Percentiles rank a stretch among this genome's conserved stretches.
Evolutionary conservation across 2,329 filamentous ascomycete species (phyloP).

Genomic region (Colletotrichum eleusines): DNA sequence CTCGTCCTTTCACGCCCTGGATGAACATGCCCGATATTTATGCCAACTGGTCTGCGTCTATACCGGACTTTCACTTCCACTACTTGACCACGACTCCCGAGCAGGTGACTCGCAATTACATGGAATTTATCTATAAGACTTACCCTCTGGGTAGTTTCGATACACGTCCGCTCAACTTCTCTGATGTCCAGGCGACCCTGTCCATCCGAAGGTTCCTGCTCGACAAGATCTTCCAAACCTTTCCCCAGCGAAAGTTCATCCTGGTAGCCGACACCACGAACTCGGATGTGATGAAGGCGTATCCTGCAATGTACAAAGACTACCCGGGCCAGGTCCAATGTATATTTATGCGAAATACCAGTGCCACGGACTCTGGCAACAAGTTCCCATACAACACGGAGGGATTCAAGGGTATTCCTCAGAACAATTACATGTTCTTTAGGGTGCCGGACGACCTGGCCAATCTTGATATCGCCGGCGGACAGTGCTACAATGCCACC

Average conservation of each 20-base stretch:
- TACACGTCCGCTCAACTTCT: constrained; percentile 83
- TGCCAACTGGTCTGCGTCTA: constrained; percentile 76
- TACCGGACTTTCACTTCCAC: constrained; percentile 81
- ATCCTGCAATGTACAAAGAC: constrained; percentile 70
- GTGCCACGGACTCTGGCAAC: constrained; percentile 73
- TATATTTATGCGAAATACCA: constrained; percentile 82
- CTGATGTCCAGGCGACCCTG: constrained; percentile 78
- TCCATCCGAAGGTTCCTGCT: constrained; percentile 78
- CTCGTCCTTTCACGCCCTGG: constrained; percentile 77
- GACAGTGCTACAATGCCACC: constrained; percentile 74
- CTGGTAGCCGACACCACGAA: constrained; percentile 83
- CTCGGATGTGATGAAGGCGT: constrained; percentile 78
- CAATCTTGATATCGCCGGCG: constrained; percentile 74
- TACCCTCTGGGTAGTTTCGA: constrained; percentile 85
- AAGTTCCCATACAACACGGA: constrained; percentile 81
- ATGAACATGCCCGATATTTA: constrained; percentile 86
- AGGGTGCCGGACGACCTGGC: constrained; percentile 75
- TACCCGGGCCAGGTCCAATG: constrained; percentile 81
- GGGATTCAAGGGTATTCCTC: constrained; percentile 75
- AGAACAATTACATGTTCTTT: constrained; percentile 85
- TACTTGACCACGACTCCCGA: constrained; percentile 86
- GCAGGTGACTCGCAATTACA: constrained; percentile 81
- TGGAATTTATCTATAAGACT: constrained; percentile 83
- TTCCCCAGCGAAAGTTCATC: constrained; percentile 80
- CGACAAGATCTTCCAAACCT: constrained; percentile 79